These are phyloP conservation scores for Pseudocercospora crystallina DNA, from an alignment of 2,329 filamentous ascomycete genomes.

Conservation along the genomic window DNA sequence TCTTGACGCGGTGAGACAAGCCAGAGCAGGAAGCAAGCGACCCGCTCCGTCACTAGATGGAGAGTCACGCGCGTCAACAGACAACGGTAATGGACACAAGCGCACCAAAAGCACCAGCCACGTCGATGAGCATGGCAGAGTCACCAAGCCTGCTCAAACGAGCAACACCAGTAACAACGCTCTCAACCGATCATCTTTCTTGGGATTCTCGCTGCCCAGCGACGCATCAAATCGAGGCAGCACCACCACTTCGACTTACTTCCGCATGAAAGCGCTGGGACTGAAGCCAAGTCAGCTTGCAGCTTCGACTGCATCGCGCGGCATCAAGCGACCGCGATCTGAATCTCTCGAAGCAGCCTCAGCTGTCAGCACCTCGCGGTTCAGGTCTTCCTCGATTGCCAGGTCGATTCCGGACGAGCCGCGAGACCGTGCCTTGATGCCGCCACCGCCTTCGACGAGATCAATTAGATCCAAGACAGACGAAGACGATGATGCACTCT, in stretches of 20 bases:
- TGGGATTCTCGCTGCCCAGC: slow-evolving; percentile 27
- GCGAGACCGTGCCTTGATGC: slow-evolving; percentile 15
- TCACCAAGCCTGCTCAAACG: slow-evolving; percentile 22
- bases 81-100: slow-evolving; percentile 25
- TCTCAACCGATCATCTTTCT: slow-evolving; percentile 32
- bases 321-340: slow-evolving; percentile 25
- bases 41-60: slow-evolving; percentile 25
- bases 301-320: slow-evolving; percentile 12
- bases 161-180: slow-evolving; percentile 8
- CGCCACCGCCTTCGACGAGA: slow-evolving; percentile 16
- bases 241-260: slow-evolving; percentile 51
- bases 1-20: slow-evolving; percentile 14
- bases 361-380: slow-evolving; percentile 2
- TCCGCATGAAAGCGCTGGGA: slow-evolving; percentile 51
- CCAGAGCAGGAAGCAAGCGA: slow-evolving; percentile 27
- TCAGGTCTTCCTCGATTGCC: slow-evolving; percentile 10
- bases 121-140: slow-evolving; percentile 24
- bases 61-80: slow-evolving; percentile 6
- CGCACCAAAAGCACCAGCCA: slow-evolving; percentile 31
- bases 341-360: slow-evolving; percentile 18
- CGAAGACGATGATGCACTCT: slow-evolving; percentile 35
- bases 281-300: slow-evolving; percentile 43
- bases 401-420: slow-evolving; percentile 8
- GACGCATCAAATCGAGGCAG: slow-evolving; percentile 34
- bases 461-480: slow-evolving; percentile 21